Base-by-base conservation (phyloP, 768 basidiomycete species). In the Rhodotorula taiwanensis region DNA sequence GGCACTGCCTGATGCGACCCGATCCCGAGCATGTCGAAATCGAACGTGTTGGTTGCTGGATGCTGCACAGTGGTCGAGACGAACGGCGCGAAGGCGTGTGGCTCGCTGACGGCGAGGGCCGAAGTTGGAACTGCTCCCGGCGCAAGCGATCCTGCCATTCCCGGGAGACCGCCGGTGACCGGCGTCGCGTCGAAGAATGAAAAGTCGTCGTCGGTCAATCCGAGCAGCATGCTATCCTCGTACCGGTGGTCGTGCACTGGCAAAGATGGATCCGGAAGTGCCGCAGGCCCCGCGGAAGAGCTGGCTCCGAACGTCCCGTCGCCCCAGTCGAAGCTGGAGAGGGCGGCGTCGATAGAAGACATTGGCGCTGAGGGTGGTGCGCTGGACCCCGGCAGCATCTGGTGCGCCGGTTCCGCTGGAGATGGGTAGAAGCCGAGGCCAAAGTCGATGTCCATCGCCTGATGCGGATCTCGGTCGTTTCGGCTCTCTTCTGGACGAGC, bases 141-240 rank as follows among this genome's bases (percentile, higher is more conserved):
- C n/a, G n/a, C n/a, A n/a, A n/a, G n/a, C n/a, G n/a, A n/a, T n/a
- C n/a, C n/a, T n/a, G n/a, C n/a, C n/a, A n/a, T n/a, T n/a, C n/a
- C n/a, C n/a, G n/a, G n/a, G n/a, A n/a, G n/a, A n/a, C n/a, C n/a
- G n/a, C n/a, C n/a, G n/a, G n/a, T n/a, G 43, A 50, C 44, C 28
- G 55, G 33, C 10, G 62, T 60, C 13, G 55, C 55, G 42, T 69
- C 67, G 54, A 69, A 69, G 47, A 65, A 69, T 4, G 67, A 69
- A 15, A 69, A 69, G 54, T 69, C 67, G 53, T 69, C 67, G 52
- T 69, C 67, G 4, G 63, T 69, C 21, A 69, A 51, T 13, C 53
- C 53, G 33, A 65, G 60, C n/a, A 69, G 41, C 41, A 65, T 52
- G 2, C 57, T 53, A 44, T 69, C 67, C 50, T 69, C 67, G 42